Base-by-base conservation (phyloP, 1,284 basidiomycete genomes). In the Cryptococcus sp. region DNA sequence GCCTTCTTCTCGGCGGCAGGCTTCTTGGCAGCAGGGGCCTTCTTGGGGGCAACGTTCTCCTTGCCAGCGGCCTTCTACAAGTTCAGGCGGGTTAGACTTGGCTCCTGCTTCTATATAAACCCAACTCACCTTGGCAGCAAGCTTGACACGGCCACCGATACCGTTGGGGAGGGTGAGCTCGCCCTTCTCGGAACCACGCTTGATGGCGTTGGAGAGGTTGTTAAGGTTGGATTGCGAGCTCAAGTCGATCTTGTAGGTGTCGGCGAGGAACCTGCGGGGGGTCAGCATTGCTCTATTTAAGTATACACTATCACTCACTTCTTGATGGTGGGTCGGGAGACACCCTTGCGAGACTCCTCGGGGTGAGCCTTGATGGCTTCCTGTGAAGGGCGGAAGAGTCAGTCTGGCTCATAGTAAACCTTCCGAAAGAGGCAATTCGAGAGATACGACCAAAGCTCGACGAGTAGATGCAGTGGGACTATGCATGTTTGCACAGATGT, bases 321-420 rank as follows among this genome's bases (percentile, higher is more conserved):
- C 86, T 95, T 95, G 81, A 96, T 91, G 73, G 88, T 87, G 60
- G 88, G 90, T 57, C 93, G 89, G 69, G 91, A 93, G 66, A 94
- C 90, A 77, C 93, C 93, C 62, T 78, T 76, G 65, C 92, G 89
- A 61, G 88, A 86, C 62, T 92, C 90, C 41, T 90, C 88, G 25
- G 85, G 84, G 79, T 88, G 82, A 54, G 82, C 84, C 63, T 83
- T 79, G 79, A 95, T 90, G 71, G 89, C 91, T 82, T 93, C 91
- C 79, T 82, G 73, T 55, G 64, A 38, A 47, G 54, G 50, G 59
- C 48, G 20, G 46, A 45, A 42, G 42, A 8, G 16, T 5, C 40
- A 25, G 47, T 55, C 17, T 50, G 57, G 20, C 49, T 40, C 38
- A 40, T 35, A 23, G 50, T 39, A 44, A 67, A 65, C 55, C 55